Base-by-base conservation (phyloP, 1,284 basidiomycete genomes). In the Sanghuangporus baumii region DNA sequence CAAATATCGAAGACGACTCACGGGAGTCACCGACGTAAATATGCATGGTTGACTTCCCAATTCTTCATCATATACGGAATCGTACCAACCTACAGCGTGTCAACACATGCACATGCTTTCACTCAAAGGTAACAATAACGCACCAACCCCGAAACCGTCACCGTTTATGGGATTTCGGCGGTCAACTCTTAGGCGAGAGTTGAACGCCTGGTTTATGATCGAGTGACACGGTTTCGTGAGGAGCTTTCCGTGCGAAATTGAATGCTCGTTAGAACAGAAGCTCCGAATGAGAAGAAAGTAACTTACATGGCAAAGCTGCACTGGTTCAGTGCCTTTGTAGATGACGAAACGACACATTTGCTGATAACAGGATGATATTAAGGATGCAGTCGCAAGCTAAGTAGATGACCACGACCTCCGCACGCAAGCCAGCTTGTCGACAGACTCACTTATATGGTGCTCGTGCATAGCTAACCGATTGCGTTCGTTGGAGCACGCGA, bases 61-160 rank as follows among this genome's bases (percentile, higher is more conserved):
- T 71, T 93, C 88, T 69, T 90, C 85, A 69, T 94, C 91, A 68
- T 85, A 83, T 18, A 83, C 80, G 16, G 85, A 85, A 74, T 93
- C 92, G 72, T 94, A 94, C 92, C 93, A 94, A 4, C 90, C 91
- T 89, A 66, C 20, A n/a, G 12, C 18, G 11, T 26, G 20, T 36
- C 20, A 57, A 20, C 2, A 41, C 18, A 40, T 11, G 34, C 34
- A 23, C 38, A 57, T 51, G n/a, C 18, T n/a, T 23, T 41, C 43
- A 40, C 9, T 20, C 58, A 38, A 6, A 31, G 38, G n/a, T 11
- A 43, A 3, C 9, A 16, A 37, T 23, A 58, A 48, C 91, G 74
- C 76, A 84, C 94, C 95, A 34, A 99, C 94, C 38, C 96, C 96
- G 72, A 98, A 98, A 0, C 96, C 96, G 73, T 99, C 96, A 26